Base-by-base conservation (phyloP, 2,329 filamentous ascomycete genomes). In the Onygenales sp. region DNA sequence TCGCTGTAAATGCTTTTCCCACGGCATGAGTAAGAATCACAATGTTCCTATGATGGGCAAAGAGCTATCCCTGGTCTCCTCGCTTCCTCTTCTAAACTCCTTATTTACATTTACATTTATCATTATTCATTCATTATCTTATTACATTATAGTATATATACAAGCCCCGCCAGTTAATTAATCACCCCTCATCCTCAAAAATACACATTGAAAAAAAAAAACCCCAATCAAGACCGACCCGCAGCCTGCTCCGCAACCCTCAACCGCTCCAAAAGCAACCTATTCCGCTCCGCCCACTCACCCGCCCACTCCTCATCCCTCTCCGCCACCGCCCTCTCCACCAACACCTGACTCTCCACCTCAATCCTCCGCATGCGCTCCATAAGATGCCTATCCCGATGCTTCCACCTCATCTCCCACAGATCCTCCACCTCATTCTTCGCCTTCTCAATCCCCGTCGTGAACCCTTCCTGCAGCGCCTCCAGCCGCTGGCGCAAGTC, bases 361-460 rank as follows among this genome's bases (percentile, higher is more conserved):
- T 63, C 58, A 34, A 59, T 58, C 42, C 62, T 59, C 32, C 54
- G 42, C 56, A 59, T 62, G 40, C 65, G 59, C 40, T 66, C 62
- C 27, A 54, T 55, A 11, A 62, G 54, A 45, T 65, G 58, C 27
- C 52, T 55, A 42, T 65, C 63, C 2, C 65, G 62, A 47, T 69
- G 62, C 44, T 64, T 67, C 67, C 67, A 70, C 31, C 66, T 51
- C 10, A 48, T 55, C 54, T 69, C 65, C 67, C 67, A 70, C 27
- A 63, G 42, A 51, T 68, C 65, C 51, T 70, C 67, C 3, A 69
- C 61, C 42, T 64, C 58, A 53, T 68, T 61, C 36, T 62, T 54
- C 14, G 65, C 64, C 49, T 58, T 63, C 52, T 70, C 64, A 10
- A 68, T 55, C 39, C 55, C 56, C 2, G 33, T 51, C 33, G 64